Evolutionary conservation across 768 basidiomycete genomes (phyloP), one percentile per base, ranked within the genome.

Genomic region (Boletus vermiculosoides): DNA sequence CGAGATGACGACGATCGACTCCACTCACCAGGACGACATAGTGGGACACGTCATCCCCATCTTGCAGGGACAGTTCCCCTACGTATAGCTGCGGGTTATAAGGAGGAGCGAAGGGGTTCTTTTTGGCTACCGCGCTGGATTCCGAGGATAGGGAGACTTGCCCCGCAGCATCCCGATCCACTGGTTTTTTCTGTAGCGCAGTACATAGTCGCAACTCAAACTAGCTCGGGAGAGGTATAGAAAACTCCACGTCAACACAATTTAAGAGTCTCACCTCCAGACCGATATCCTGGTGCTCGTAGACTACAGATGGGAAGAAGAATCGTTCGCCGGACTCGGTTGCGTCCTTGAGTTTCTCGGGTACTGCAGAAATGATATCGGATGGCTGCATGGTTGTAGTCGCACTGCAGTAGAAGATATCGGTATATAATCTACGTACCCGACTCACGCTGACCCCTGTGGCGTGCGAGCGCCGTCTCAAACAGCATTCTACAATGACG

Each of bases 151-250:
- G 58, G 50, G 55, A 65, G n/a, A n/a, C n/a, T 22, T 71, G 69
- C 52, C 76, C 77, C 50, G 78, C 72, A 42, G 77, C 78, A 34
- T 77, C 77, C 30, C 78, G 78, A n/a, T 76, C 75, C 28, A 67
- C 66, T 4, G 85, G 83, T 71, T 97, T 98, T 64, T 91, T 81
- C 64, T 88, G 86, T 41, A 98, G 75, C 0, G 93, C 90, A 13
- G 92, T 90, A 63, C 94, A 97, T 40, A 91, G 73, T 58, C 89
- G 81, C 55, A 98, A 83, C 73, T 96, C 83, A 70, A 91, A 97
- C 95, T 97, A 65, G 12, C 16, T 42, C 56, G 52, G 22, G 42
- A 37, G 42, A 42, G 22, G 15, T 45, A 20, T 34, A 23, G 57
- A 44, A 48, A 55, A 46, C 36, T 25, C 20, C 16, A 40, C 8